Evolutionary conservation across 129 eudicot species (phyloP), one percentile per base, ranked within the genome.

Genomic region (Flaveria ramosissima): DNA sequence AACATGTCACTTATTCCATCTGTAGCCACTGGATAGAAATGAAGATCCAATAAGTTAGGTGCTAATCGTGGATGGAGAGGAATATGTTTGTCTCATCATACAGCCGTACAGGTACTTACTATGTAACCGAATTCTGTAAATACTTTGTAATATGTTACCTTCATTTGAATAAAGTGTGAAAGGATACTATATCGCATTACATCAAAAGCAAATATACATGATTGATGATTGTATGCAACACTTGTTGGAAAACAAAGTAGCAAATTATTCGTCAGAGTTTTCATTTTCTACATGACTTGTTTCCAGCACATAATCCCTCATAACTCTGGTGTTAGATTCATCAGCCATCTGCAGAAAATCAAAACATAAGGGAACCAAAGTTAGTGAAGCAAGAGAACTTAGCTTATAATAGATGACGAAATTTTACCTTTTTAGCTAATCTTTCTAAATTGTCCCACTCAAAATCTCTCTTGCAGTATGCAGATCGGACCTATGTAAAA

Each of bases 391-490:
- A 39, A 72, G 26, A 66, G 52, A 52, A 19, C 45, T 19, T 20
- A 12, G 7, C 59, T 36, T 1, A 41, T 16, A 17, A 39, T 7
- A 17, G 27, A 47, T 12, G 15, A 39, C 1, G 17, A 53, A 68
- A 68, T 43, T 76, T 17, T 24, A 93, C 97, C 97, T 89, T 83
- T 14, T 71, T 60, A 55, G 97, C 85, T 83, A 94, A 55, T 9
- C 77, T 85, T 80, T 91, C 71, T 83, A 94, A 78, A 83, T 94
- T 94, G 90, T 94, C 97, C 98, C 98, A 94, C 83, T 94, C 98
- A 66, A 94, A 94, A 75, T 94, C 98, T 3, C 55, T 86, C 80
- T 94, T 91, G 80, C 97, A 94, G 79, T 94, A 94, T 10, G 92
- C 96, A 55, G 97, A 91, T 79, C 98, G 94, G 68, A 94, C 98